phyloP scores from a whole-genome alignment of 2,329 filamentous ascomycete species.

The Phyllachora maydis region DNA sequence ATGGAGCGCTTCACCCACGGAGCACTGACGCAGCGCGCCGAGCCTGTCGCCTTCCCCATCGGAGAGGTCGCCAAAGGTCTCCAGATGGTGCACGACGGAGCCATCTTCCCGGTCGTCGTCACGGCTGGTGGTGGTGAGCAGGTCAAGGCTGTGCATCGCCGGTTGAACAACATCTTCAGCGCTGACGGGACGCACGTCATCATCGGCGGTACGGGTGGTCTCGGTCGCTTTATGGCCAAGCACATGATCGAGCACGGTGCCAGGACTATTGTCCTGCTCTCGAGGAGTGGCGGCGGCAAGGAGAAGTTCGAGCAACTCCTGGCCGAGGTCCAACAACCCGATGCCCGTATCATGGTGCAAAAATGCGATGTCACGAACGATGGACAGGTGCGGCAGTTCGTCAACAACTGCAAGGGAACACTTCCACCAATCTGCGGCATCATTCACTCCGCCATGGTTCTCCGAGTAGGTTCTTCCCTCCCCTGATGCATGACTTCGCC shows the following conservation, averaged over 20 bases:
- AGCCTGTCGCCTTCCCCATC: slow-evolving; percentile 2
- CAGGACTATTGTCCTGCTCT: slow-evolving; percentile 6
- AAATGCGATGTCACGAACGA: slow-evolving; percentile 10
- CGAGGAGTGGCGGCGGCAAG: slow-evolving; percentile 7
- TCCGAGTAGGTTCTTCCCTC: slow-evolving; percentile 7
- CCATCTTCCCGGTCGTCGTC: slow-evolving; percentile 4
- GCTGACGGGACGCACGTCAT: slow-evolving; percentile 7
- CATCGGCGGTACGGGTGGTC: slow-evolving; percentile 7
- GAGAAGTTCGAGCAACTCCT: slow-evolving; percentile 2
- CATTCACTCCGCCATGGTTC: slow-evolving; percentile 12
- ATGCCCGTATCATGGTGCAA: slow-evolving; percentile 7
- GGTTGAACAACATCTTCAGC: slow-evolving; percentile 3
- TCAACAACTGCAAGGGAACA: slow-evolving; percentile 6
- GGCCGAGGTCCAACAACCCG: slow-evolving; percentile 6
- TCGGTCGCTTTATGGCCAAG: slow-evolving; percentile 8
- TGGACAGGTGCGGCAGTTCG: slow-evolving; percentile 5
- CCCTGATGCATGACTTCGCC: slow-evolving; percentile 4
- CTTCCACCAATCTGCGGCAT: slow-evolving; percentile 11
- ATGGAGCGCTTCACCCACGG: slow-evolving; percentile 4
- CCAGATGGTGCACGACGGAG: slow-evolving; percentile 4
- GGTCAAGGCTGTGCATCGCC: slow-evolving; percentile 6
- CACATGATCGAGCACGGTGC: slow-evolving; percentile 8
- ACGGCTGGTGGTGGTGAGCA: slow-evolving; percentile 2
- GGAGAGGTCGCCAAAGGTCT: slow-evolving; percentile 4
- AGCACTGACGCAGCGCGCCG: slow-evolving; percentile 1